A percentile compares a stretch with the other conserved stretches of the same genome.
Evolutionary conservation across 164 flowering plant genomes (phyloP).

Genomic region (Echeveria elegans): DNA sequence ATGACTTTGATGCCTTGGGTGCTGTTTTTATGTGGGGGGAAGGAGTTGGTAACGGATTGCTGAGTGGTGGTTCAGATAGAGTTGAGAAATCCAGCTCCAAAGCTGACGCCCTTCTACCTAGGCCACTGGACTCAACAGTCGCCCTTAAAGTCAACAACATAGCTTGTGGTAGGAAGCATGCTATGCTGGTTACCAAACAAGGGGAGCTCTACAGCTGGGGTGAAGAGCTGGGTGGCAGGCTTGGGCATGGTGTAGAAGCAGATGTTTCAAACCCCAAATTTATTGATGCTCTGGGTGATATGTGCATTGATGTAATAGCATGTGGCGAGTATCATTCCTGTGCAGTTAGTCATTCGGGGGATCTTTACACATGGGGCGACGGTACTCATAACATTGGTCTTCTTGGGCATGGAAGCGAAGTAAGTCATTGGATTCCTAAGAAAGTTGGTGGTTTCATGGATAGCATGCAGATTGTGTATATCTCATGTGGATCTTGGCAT

Average conservation of each 20-base stretch:
- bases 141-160: conserved; percentile 68
- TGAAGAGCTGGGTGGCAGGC: conserved; percentile 83
- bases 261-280: conserved; percentile 69
- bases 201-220: conserved; percentile 96
- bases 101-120: conserved; percentile 63
- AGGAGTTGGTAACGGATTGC: conserved; percentile 51
- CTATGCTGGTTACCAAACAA: conserved; percentile 66
- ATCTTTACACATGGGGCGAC: conserved; percentile 93
- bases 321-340: conserved; percentile 94
- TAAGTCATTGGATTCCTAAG: conserved; percentile 82
- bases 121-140: conserved; percentile 62
- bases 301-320: conserved; percentile 61
- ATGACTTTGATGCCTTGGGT: conserved; percentile 72
- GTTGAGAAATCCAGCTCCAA: conserved; percentile 27
- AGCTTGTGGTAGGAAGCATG: conserved; percentile 83
- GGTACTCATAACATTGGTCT: conserved; percentile 53
- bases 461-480: conserved; percentile 49
- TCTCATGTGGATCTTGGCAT: conserved; percentile 97
- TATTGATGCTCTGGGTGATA: conserved; percentile 54
- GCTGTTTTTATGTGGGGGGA: conserved; percentile 95
- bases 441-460: conserved; percentile 61
- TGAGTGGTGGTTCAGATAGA: conserved; percentile 55
- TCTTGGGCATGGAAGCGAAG: conserved; percentile 78
- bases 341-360: conserved; percentile 77
- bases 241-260: conserved; percentile 79